phyloP scores from a whole-genome alignment of 2,329 filamentous ascomycete species.

The Leptographium lundbergii region DNA sequence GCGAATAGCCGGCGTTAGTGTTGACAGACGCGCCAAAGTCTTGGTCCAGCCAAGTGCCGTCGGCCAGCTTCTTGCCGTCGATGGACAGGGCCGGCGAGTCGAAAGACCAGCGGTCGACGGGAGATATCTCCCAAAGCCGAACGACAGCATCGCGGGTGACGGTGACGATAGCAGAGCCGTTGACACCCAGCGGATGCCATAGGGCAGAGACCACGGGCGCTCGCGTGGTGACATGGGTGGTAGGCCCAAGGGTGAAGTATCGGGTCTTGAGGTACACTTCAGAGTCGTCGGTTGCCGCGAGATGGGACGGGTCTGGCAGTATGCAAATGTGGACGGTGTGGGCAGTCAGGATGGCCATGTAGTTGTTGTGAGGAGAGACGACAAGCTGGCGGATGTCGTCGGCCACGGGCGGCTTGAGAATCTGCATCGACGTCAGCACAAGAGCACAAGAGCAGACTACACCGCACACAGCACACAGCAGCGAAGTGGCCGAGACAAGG shows the following conservation, averaged over 20 bases:
- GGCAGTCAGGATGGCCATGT: constrained; percentile 72
- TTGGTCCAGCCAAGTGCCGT: constrained; percentile 69
- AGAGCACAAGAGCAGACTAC: not conserved
- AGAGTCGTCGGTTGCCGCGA: constrained; percentile 53
- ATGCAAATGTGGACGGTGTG: constrained; percentile 81
- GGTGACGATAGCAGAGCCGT: constrained; percentile 72
- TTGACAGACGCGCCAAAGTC: constrained; percentile 70
- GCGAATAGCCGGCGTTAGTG: constrained; percentile 71
- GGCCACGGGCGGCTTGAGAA: constrained; percentile 64
- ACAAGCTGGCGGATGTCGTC: constrained; percentile 75
- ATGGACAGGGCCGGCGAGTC: constrained; percentile 72
- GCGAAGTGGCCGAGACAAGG: constrained; percentile 2
- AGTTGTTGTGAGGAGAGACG: constrained; percentile 70
- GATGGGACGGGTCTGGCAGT: constrained; percentile 68
- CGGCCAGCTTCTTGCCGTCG: constrained; percentile 78
- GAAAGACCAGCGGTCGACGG: constrained; percentile 76
- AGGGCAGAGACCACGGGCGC: constrained; percentile 67
- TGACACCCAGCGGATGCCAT: constrained; percentile 86
- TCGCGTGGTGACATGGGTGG: constrained; percentile 78
- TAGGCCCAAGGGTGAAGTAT: constrained; percentile 84
- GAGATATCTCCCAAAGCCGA: constrained; percentile 78
- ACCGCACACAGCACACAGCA: too few relatives aligned
- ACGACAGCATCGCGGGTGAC: constrained; percentile 81
- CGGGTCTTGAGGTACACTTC: constrained; percentile 61
- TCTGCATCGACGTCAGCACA: constrained; percentile 28